These are phyloP conservation scores for Cyclocybe aegerita DNA, from an alignment of 768 basidiomycete species.

Conservation along the genomic window DNA sequence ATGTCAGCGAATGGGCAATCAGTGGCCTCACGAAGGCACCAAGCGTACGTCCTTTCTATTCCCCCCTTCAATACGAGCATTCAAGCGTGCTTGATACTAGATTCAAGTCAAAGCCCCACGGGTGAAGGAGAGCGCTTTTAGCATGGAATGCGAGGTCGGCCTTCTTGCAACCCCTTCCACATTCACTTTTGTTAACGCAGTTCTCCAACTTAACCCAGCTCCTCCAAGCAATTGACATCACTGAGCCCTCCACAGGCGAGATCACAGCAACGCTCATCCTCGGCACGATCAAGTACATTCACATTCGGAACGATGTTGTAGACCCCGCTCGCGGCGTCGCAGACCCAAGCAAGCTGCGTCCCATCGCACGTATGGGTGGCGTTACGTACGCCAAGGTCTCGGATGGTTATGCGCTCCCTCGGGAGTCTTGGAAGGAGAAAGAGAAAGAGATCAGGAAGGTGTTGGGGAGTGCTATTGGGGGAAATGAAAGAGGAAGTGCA, in stretches of 20 bases:
- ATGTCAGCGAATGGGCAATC: conserved; percentile 58
- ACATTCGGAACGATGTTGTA: conserved; percentile 56
- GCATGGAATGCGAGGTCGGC: conserved; percentile 57
- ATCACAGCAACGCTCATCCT: conserved; percentile 44
- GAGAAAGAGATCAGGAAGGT: conserved; percentile 19
- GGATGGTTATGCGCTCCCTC: conserved; percentile 58
- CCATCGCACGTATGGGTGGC: conserved; percentile 54
- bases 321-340: conserved; percentile 32
- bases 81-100: conserved; percentile 24
- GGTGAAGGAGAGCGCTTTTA: conserved; percentile 64
- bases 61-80: neutral
- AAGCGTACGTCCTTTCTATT: conserved; percentile 42
- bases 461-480: conserved; percentile 2
- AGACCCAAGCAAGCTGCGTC: conserved; percentile 47
- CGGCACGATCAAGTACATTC: conserved; percentile 55
- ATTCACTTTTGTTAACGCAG: neutral
- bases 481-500: neutral
- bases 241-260: conserved; percentile 31
- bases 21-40: conserved; percentile 58
- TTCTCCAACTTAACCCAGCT: conserved; percentile 37
- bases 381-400: conserved; percentile 41
- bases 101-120: conserved; percentile 49
- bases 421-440: conserved; percentile 48
- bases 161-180: neutral
- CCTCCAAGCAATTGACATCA: conserved; percentile 40